phyloP scores from a whole-genome alignment of 2,329 filamentous ascomycete species.

The Alternaria solani region DNA sequence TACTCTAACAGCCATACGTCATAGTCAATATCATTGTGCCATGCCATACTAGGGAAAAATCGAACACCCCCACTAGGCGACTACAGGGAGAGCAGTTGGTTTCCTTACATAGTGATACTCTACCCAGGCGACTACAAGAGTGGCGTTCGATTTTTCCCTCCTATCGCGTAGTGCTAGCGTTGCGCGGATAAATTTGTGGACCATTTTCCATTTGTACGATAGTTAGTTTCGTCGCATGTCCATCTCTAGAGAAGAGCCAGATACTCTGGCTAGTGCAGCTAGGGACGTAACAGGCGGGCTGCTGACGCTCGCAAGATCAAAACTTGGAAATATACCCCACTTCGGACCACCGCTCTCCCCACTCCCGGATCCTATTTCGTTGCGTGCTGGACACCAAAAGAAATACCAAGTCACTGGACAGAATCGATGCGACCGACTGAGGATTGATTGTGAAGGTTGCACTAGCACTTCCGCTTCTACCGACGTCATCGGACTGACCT shows the following conservation, averaged over 20 bases:
- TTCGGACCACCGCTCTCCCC: not conserved
- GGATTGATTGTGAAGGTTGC: not conserved
- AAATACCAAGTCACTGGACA: not conserved
- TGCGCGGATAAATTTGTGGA: not conserved
- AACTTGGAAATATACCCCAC: constrained; percentile 15
- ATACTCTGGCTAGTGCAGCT: not conserved
- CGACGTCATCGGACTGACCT: constrained; percentile 16
- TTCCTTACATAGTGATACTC: too few species aligned
- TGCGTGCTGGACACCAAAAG: not conserved
- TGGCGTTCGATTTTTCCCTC: too few species aligned
- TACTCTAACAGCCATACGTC: not conserved
- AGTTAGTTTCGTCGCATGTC: not conserved
- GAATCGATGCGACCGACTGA: not conserved
- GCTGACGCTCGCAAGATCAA: constrained; percentile 16
- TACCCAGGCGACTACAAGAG: too few species aligned
- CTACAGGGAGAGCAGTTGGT: too few species aligned
- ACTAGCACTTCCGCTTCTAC: constrained; percentile 5
- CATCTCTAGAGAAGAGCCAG: not conserved
- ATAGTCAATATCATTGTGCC: not conserved
- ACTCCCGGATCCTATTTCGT: not conserved
- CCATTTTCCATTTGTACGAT: not conserved
- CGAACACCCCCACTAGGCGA: too few species aligned
- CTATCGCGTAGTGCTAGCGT: too few species aligned
- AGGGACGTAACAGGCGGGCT: constrained; percentile 2
- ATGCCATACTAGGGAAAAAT: too few species aligned